phyloP scores from a whole-genome alignment of 2,329 filamentous ascomycete species.

The Aspergillus floridensis region DNA sequence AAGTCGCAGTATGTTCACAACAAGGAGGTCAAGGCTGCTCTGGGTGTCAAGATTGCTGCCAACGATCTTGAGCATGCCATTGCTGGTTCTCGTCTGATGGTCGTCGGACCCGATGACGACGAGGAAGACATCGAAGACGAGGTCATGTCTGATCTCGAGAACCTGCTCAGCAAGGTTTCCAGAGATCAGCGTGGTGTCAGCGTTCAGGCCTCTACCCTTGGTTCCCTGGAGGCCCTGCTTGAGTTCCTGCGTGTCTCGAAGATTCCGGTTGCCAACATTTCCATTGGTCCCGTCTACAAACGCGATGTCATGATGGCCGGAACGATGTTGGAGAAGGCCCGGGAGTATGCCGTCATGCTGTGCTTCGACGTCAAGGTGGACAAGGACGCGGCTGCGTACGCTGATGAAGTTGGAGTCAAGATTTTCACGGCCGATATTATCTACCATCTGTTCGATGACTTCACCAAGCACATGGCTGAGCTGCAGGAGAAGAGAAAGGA shows the following conservation, averaged over 20 bases:
- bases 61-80: slow-evolving; percentile 95
- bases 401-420: slow-evolving; percentile 92
- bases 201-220: slow-evolving; percentile 94
- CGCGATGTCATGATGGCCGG: slow-evolving; percentile 92
- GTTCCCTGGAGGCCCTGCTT: slow-evolving; percentile 90
- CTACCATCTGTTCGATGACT: slow-evolving; percentile 95
- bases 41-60: slow-evolving; percentile 98
- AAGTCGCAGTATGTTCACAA: slow-evolving; percentile 98
- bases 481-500: slow-evolving; percentile 91
- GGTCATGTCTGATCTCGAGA: slow-evolving; percentile 90
- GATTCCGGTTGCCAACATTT: slow-evolving; percentile 96
- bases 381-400: slow-evolving; percentile 88
- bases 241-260: slow-evolving; percentile 96
- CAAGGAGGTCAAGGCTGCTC: slow-evolving; percentile 96
- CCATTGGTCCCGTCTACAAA: slow-evolving; percentile 96
- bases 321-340: slow-evolving; percentile 92
- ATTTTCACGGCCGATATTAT: slow-evolving; percentile 99
- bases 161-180: slow-evolving; percentile 84
- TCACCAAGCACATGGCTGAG: slow-evolving; percentile 90
- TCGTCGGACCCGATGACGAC: slow-evolving; percentile 91
- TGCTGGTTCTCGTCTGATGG: slow-evolving; percentile 88
- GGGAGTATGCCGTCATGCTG: slow-evolving; percentile 97
- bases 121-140: slow-evolving; percentile 96
- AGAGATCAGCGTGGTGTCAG: slow-evolving; percentile 92
- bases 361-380: slow-evolving; percentile 99